Evolutionary conservation across 83 land plant genomes (phyloP).

Genomic region (Diphasiastrum complanatum): DNA sequence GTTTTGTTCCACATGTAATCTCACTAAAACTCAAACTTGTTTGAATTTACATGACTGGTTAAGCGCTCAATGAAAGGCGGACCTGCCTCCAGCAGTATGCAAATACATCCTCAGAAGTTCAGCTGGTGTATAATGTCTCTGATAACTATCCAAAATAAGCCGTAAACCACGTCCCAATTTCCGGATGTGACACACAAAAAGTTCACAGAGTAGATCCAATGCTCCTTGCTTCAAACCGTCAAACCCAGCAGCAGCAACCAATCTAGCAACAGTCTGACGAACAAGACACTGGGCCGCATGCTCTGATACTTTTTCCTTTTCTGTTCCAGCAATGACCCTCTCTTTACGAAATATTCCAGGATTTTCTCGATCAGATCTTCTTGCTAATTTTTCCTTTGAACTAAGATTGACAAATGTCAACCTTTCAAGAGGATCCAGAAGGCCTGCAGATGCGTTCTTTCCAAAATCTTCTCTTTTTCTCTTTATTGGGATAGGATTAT

Average conservation of each 20-base stretch:
- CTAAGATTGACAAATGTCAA: conserved; percentile 26
- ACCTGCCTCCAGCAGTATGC: conserved; percentile 52
- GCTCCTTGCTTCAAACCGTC: conserved; percentile 57
- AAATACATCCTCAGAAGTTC: conserved; percentile 76
- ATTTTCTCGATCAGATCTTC: background rate
- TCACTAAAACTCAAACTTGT: too few species aligned
- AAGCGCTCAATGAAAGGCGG: too few species aligned
- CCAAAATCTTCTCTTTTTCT: conserved; percentile 4
- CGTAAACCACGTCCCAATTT: conserved; percentile 57
- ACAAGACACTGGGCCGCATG: conserved; percentile 51
- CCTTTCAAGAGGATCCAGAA: conserved; percentile 46
- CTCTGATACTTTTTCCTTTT: conserved; percentile 19
- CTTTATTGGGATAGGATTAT: conserved; percentile 40
- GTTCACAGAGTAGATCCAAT: conserved; percentile 46
- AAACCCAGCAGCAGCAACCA: conserved; percentile 46
- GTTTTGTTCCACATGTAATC: too few species aligned
- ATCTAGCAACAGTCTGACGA: conserved; percentile 45
- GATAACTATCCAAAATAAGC: conserved; percentile 59
- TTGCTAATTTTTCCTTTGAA: background rate
- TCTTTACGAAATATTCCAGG: background rate
- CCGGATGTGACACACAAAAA: conserved; percentile 48
- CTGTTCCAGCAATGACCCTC: background rate
- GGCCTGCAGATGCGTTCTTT: conserved; percentile 27
- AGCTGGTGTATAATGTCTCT: conserved; percentile 51
- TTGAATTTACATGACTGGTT: too few species aligned